Base-by-base conservation (phyloP, 768 basidiomycete species). In the Mycena latifolia region DNA sequence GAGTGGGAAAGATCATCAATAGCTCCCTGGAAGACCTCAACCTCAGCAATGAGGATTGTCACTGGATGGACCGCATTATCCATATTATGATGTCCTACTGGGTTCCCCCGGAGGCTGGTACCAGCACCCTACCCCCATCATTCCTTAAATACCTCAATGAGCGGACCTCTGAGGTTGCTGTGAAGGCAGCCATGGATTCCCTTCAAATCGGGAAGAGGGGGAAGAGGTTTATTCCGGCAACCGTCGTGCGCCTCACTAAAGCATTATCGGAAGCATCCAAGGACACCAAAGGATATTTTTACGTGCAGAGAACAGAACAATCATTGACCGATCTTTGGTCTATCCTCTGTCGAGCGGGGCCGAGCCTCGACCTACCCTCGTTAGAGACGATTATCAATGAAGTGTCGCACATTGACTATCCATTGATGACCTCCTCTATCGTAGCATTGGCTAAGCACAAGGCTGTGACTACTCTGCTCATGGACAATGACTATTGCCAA, bases 51-150 rank as follows among this genome's bases (percentile, higher is more conserved):
- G 17, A 27, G 11, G 54, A 22, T 24, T 29, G 2, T 41, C 53
- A 55, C 37, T 55, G 53, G 53, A 12, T 55, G 37, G 53, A 55
- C 37, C 8, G 20, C 37, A 28, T 55, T 41, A 7, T 55, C 18
- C 35, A 37, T 12, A 39, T 18, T 6, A 55, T 55, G 37, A 35
- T 55, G 37, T 39, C 37, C 8, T 55, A 55, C 37, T 55, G 53
- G 53, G 29, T 27, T 25, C n/a, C 53, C 10, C 8, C 37, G 9
- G 25, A 25, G 17, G 15, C 46, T 24, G 22, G 24, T 5, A 11
- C 46, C 10, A 5, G n/a, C 8, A 9, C 37, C 7, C 41, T 55
- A 10, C 54, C 54, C 25, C 25, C 18, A 6, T 15, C 39, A 27
- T 43, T 55, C 17, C 24, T 55, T n/a, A 18, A 43, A 6, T 55